These are phyloP conservation scores for Fraxinus paxiana DNA, from an alignment of 305 asterid species.

Conservation along the genomic window DNA sequence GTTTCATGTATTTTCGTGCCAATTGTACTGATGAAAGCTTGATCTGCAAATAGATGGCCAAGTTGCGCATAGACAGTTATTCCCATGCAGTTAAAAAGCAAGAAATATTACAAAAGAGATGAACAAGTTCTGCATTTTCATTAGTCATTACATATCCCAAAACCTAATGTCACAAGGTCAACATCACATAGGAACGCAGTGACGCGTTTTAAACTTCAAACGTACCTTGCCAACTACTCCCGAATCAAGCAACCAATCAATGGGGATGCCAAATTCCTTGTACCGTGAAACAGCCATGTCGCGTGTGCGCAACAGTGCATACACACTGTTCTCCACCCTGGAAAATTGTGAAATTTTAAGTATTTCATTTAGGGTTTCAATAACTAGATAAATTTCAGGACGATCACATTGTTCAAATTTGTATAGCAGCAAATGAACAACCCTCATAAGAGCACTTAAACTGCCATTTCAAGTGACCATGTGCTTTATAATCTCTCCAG, in stretches of 20 bases:
- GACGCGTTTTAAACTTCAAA: no score
- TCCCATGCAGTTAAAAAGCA: background rate
- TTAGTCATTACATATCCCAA: background rate
- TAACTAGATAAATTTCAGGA: background rate
- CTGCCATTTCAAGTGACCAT: background rate
- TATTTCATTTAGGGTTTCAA: background rate
- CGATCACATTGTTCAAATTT: background rate
- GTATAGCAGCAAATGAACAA: background rate
- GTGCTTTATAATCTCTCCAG: background rate
- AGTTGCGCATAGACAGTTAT: background rate
- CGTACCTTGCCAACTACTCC: conserved; percentile 92
- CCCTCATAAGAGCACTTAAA: background rate
- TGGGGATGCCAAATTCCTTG: conserved; percentile 84
- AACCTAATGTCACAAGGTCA: no score
- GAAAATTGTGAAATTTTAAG: conserved; percentile 9
- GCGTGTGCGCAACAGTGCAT: conserved; percentile 76
- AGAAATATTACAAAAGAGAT: background rate
- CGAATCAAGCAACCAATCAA: conserved; percentile 85
- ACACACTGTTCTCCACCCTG: conserved; percentile 91
- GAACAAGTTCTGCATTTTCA: background rate
- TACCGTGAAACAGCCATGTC: conserved; percentile 92
- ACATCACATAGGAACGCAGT: no score
- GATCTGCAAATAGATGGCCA: conserved; percentile 54
- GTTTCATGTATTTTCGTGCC: conserved; percentile 93
- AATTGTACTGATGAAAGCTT: conserved; percentile 88